A percentile compares a stretch with the other conserved stretches of the same genome.
phyloP scores from a whole-genome alignment of 2,329 filamentous ascomycete genomes.

The Colletotrichum sp. region DNA sequence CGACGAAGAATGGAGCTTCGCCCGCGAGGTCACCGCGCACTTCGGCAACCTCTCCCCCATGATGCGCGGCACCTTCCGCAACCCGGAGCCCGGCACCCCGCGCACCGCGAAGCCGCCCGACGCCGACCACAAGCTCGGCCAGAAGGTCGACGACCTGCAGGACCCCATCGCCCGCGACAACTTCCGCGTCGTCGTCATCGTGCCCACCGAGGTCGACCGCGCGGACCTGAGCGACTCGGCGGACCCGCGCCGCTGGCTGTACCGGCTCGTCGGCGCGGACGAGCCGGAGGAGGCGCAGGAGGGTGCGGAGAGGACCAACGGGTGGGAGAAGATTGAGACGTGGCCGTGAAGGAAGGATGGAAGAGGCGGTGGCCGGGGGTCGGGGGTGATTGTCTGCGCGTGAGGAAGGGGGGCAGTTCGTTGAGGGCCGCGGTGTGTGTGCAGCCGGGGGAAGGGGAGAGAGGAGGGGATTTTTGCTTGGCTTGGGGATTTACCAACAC shows the following conservation, averaged over 20 bases:
- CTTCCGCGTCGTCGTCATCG: constrained; percentile 84
- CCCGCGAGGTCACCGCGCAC: constrained; percentile 79
- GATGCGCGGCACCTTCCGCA: constrained; percentile 80
- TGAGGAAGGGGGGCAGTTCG: not conserved
- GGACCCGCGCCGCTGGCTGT: constrained; percentile 68
- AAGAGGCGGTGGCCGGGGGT: not conserved
- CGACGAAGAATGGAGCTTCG: constrained; percentile 74
- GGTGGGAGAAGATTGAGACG: constrained; percentile 72
- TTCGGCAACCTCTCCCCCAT: constrained; percentile 87
- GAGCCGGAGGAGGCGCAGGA: constrained; percentile 31
- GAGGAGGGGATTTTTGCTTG: not conserved
- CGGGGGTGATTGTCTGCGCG: not conserved
- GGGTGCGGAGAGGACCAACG: constrained; percentile 34
- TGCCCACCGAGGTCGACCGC: constrained; percentile 78
- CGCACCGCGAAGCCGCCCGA: constrained; percentile 54
- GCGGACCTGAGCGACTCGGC: constrained; percentile 73
- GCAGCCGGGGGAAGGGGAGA: not conserved
- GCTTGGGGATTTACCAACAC: not conserved
- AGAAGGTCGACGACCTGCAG: constrained; percentile 73
- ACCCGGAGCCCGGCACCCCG: constrained; percentile 71
- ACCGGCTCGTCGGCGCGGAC: constrained; percentile 58
- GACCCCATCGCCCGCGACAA: constrained; percentile 75
- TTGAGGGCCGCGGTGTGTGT: not conserved
- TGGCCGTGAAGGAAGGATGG: constrained; percentile 59
- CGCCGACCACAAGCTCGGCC: constrained; percentile 52